A percentile compares a stretch with the other conserved stretches of the same genome.
Evolutionary conservation across 805 yeast species (phyloP).

Genomic region (Saccharomyces cerevisiae): DNA sequence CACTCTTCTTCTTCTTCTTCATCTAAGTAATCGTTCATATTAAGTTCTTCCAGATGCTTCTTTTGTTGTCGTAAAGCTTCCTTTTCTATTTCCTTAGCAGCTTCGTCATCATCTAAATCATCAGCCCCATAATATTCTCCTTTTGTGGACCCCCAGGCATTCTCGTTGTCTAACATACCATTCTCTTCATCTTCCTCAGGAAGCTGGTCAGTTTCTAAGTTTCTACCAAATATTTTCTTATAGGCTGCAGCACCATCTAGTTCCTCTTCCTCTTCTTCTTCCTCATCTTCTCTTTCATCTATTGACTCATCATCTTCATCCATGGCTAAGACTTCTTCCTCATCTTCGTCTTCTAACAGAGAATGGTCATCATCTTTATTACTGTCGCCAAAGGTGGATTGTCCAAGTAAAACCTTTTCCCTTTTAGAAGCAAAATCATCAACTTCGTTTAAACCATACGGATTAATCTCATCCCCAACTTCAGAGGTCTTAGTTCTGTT

Average conservation of each 20-base stretch:
- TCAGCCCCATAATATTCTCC: constrained; percentile 47
- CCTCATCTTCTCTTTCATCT: constrained; percentile 23
- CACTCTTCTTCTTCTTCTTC: constrained; percentile 70
- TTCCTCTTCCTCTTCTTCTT: constrained; percentile 29
- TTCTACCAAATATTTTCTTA: constrained; percentile 32
- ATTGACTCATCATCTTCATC: constrained; percentile 42
- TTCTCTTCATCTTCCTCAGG: constrained; percentile 26
- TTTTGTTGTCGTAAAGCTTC: constrained; percentile 86
- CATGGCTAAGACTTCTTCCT: constrained; percentile 43
- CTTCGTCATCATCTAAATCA: constrained; percentile 53
- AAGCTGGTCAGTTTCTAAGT: constrained; percentile 18
- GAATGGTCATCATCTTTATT: constrained; percentile 39
- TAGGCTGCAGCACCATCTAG: constrained; percentile 33
- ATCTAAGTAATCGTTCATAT: constrained; percentile 67
- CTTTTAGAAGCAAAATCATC: constrained; percentile 57
- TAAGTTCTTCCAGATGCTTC: constrained; percentile 64
- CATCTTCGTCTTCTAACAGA: constrained; percentile 37
- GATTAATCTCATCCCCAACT: constrained; percentile 21
- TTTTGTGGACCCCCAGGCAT: constrained; percentile 40
- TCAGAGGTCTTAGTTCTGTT: constrained; percentile 11
- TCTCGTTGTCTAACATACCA: constrained; percentile 34
- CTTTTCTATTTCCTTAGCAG: constrained; percentile 67
- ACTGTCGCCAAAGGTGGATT: constrained; percentile 42
- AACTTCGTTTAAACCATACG: constrained; percentile 53
- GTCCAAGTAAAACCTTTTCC: constrained; percentile 48